A percentile compares a stretch with the other conserved stretches of the same genome.
These are phyloP conservation scores for Oidium heveae DNA, from an alignment of 2,329 filamentous ascomycete species.

Conservation along the genomic window DNA sequence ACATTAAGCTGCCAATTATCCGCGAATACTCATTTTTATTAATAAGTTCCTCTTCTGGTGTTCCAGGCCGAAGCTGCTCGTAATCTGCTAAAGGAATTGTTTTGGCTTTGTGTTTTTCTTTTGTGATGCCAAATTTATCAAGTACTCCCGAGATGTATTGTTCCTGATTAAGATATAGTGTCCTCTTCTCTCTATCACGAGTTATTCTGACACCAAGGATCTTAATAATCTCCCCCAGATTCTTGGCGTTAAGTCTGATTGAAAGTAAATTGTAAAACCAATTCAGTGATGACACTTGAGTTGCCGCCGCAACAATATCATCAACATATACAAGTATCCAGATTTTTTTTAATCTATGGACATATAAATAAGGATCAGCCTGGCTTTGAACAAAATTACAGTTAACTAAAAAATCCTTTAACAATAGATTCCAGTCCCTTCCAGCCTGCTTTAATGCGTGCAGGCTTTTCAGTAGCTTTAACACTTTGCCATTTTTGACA, in stretches of 20 bases:
- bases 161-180: no score
- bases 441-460: neutral
- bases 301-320: neutral
- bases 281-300: neutral
- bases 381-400: neutral
- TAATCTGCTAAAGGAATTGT: neutral
- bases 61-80: neutral
- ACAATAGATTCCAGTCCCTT: neutral
- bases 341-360: neutral
- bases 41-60: neutral
- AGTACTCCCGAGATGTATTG: no score
- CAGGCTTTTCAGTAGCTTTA: neutral
- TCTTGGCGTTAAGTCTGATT: neutral
- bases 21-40: neutral
- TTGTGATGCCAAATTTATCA: no score
- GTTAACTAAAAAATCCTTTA: neutral
- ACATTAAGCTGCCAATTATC: neutral
- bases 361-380: neutral
- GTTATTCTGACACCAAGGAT: neutral
- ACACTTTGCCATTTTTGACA: neutral
- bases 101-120: no score
- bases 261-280: neutral
- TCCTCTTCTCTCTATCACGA: no score
- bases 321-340: neutral
- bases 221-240: constrained; percentile 1